Evolutionary conservation across 1,284 basidiomycete species (phyloP), one percentile per base, ranked within the genome.

Genomic region (Heterobasidion irregulare): DNA sequence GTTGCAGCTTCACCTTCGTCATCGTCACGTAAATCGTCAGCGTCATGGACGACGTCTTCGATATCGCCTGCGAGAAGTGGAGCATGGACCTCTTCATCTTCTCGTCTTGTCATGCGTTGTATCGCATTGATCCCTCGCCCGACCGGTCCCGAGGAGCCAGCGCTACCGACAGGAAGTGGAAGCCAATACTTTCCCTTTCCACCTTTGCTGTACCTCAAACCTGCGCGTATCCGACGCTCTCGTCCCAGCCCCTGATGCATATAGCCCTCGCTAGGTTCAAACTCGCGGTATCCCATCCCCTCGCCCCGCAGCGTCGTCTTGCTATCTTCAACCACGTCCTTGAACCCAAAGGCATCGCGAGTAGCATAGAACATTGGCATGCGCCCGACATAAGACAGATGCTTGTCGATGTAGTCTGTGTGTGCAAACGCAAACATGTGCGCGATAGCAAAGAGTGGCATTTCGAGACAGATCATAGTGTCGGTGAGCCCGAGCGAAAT

Each of bases 401-500:
- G 70, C 46, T 47, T 47, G 64, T 91, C 85, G 61, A 91, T 82
- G 66, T 92, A 97, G 68, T 98, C 94, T 52, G 78, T 86, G 62
- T 86, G 81, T 3, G 87, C 83, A 68, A 95, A 96, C 33, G 93
- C 93, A 63, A 86, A 94, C 70, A 88, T 82, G 70, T 99, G 97
- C 1, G 92, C 89, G 50, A 98, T 77, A 0, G 97, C 95, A 66
- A 99, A 99, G 57, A 98, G 72, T 0, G 96, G 95, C 96, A 99
- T 98, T 72, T 99, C 96, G 57, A 97, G 76, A 71, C 94, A 97
- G 64, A 98, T 93, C 56, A 97, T 76, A 8, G 86, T 85, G 70
- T 97, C 94, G 15, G 89, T 92, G 54, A 97, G 77, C 0, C 92
- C 95, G 16, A 96, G 77, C 0, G 92, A 93, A 65, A 98, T 92